These are phyloP conservation scores for Macadamia tetraphylla DNA, from an alignment of 164 flowering plant species.

Conservation along the genomic window DNA sequence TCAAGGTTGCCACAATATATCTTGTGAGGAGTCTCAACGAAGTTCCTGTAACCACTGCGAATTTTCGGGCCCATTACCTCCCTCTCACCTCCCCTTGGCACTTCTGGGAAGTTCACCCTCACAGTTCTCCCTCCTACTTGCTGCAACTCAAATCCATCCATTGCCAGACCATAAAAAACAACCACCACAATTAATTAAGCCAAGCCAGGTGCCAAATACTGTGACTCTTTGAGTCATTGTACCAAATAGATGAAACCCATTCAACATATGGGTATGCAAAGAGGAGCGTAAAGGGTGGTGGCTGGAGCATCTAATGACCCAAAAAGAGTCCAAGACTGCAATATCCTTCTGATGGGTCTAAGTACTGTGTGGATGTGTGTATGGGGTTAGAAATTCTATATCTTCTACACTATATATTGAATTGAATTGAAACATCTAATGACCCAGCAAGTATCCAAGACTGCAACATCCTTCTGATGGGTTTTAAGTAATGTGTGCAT, in stretches of 20 bases:
- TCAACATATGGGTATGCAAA: too few relatives aligned
- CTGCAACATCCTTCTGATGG: too few relatives aligned
- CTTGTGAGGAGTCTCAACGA: constrained; percentile 79
- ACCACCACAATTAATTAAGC: neutral
- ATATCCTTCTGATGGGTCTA: too few relatives aligned
- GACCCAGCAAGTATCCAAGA: too few relatives aligned
- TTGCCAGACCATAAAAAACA: neutral
- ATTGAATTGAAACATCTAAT: neutral
- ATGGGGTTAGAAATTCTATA: too few relatives aligned
- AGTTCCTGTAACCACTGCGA: constrained; percentile 43
- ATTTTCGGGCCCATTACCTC: constrained; percentile 68
- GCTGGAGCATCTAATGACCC: too few relatives aligned
- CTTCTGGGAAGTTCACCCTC: constrained; percentile 93
- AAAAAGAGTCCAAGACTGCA: too few relatives aligned
- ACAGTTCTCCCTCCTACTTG: constrained; percentile 77
- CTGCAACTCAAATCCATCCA: constrained; percentile 27
- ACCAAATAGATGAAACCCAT: too few relatives aligned
- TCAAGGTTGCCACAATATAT: constrained; percentile 88
- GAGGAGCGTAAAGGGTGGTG: too few relatives aligned
- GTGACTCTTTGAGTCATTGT: neutral
- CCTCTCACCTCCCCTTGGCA: constrained; percentile 85
- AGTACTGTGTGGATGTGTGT: too few relatives aligned
- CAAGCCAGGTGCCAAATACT: neutral
- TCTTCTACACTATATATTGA: too few relatives aligned
- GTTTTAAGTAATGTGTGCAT: too few relatives aligned